These are phyloP conservation scores for Pseudogymnoascus sp. DNA, from an alignment of 2,329 filamentous ascomycete genomes.

Conservation along the genomic window DNA sequence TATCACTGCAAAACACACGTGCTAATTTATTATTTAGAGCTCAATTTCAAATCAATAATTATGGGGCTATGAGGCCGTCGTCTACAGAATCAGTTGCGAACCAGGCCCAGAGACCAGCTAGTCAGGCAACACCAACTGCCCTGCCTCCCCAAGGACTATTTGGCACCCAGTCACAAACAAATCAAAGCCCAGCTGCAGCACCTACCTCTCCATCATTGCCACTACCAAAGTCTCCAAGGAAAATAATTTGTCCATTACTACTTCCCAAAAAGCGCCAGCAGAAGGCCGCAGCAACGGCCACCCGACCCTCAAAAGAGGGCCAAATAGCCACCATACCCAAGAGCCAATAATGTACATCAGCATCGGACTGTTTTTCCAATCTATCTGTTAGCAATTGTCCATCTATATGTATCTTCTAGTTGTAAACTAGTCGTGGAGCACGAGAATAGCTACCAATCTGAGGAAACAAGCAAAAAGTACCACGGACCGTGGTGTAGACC, in stretches of 20 bases:
- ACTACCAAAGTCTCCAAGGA: neutral
- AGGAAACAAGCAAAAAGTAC: too few species aligned
- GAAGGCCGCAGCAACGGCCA: neutral
- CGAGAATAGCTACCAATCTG: too few species aligned
- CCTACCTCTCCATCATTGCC: neutral
- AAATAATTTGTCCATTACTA: neutral
- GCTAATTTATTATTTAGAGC: neutral
- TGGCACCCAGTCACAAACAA: neutral
- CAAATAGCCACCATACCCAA: neutral
- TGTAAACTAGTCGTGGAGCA: neutral
- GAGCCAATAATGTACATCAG: neutral
- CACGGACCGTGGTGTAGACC: neutral
- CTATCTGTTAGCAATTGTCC: neutral
- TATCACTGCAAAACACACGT: neutral
- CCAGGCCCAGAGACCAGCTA: neutral
- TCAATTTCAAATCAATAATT: neutral
- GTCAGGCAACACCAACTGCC: neutral
- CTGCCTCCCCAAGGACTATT: neutral
- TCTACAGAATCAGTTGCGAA: neutral
- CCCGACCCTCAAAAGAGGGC: neutral
- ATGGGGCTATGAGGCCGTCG: neutral
- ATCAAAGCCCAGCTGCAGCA: neutral
- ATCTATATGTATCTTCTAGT: neutral
- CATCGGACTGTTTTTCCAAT: neutral
- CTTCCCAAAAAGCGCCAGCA: neutral